Evolutionary conservation across 1,284 basidiomycete genomes (phyloP).

Genomic region (Kalmanozyma brasiliensis): DNA sequence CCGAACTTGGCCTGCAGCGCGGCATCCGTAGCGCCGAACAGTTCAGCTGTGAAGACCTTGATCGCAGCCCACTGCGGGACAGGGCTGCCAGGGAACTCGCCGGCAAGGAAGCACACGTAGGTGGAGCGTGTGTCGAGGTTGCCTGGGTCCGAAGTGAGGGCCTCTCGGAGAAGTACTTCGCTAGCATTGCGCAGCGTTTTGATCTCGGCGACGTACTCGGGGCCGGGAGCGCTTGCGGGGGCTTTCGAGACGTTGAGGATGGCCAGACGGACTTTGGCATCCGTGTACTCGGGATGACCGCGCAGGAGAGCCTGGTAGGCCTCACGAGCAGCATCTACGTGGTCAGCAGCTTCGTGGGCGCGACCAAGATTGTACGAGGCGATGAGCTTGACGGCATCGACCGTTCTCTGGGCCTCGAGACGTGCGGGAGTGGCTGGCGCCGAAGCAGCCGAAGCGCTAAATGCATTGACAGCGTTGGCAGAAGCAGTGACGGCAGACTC

Average conservation of each 20-base stretch:
- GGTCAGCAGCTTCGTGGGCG: constrained; percentile 53
- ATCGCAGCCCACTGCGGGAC: constrained; percentile 58
- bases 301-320: constrained; percentile 60
- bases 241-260: constrained; percentile 53
- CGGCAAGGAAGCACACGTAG: constrained; percentile 66
- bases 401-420: constrained; percentile 35
- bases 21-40: constrained; percentile 50
- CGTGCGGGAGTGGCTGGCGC: constrained; percentile 31
- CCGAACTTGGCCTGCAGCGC: constrained; percentile 54
- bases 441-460: constrained; percentile 22
- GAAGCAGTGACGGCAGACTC: constrained; percentile 43
- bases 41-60: constrained; percentile 64
- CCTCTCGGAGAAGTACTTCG: constrained; percentile 60
- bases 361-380: constrained; percentile 65
- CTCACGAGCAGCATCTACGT: constrained; percentile 53
- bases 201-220: constrained; percentile 24
- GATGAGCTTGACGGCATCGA: constrained; percentile 57
- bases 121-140: constrained; percentile 62
- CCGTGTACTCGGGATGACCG: constrained; percentile 65
- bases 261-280: constrained; percentile 65
- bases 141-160: constrained; percentile 59
- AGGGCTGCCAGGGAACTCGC: constrained; percentile 61
- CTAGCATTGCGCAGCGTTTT: constrained; percentile 51
- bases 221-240: constrained; percentile 11
- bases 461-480: constrained; percentile 31